These are phyloP conservation scores for Exophiala xenobiotica DNA, from an alignment of 2,329 filamentous ascomycete species.

Conservation along the genomic window DNA sequence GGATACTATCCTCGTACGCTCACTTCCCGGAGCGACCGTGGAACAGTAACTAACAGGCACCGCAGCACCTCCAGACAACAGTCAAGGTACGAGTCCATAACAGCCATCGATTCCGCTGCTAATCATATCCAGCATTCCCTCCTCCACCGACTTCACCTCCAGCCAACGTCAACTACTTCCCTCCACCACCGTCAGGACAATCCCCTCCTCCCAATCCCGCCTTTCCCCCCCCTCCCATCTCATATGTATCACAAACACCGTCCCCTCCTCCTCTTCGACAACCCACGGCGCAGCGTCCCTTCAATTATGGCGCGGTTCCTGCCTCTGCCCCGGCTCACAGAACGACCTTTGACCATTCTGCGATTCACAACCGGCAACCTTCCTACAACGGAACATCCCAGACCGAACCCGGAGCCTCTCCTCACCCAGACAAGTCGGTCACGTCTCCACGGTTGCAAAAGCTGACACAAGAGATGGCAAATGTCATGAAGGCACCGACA, in stretches of 20 bases:
- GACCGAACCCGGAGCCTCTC: constrained; percentile 1
- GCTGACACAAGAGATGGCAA: constrained; percentile 23
- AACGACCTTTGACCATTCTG: constrained; percentile 28
- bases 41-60: constrained; percentile 6
- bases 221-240: constrained; percentile 27
- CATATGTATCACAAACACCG: constrained; percentile 18
- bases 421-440: constrained; percentile 12
- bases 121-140: constrained; percentile 29
- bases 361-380: constrained; percentile 24
- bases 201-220: constrained; percentile 23
- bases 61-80: constrained; percentile 26
- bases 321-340: constrained; percentile 28
- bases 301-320: constrained; percentile 27
- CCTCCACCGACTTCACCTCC: constrained; percentile 30
- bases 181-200: constrained; percentile 31
- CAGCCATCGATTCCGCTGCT: neutral
- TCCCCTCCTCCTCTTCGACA: constrained; percentile 27
- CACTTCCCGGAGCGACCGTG: neutral
- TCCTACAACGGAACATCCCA: constrained; percentile 21
- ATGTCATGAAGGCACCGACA: constrained; percentile 19
- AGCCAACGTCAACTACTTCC: constrained; percentile 27
- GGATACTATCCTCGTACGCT: constrained; percentile 34
- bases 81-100: constrained; percentile 13
- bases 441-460: constrained; percentile 17
- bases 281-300: constrained; percentile 27